phyloP scores from a whole-genome alignment of 805 yeast species.

The Metschnikowia drakensbergensis region DNA sequence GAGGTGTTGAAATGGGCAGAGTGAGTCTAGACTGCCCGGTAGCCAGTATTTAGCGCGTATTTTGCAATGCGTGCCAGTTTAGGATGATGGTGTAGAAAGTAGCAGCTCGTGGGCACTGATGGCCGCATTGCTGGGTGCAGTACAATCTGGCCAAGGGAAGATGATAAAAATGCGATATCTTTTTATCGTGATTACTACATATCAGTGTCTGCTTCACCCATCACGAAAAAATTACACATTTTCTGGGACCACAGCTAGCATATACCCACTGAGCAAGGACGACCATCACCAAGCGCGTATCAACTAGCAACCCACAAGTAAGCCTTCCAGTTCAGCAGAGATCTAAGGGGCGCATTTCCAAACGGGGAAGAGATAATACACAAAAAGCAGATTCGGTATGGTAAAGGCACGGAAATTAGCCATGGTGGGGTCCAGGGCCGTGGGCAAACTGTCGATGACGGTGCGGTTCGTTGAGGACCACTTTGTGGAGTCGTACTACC shows the following conservation, averaged over 20 bases:
- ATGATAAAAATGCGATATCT: constrained; percentile 1
- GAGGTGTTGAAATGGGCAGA: constrained; percentile 53
- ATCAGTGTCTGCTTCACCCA: neutral
- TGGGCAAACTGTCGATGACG: constrained; percentile 82
- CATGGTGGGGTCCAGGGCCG: constrained; percentile 83
- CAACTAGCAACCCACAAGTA: too few relatives aligned
- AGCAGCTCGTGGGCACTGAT: neutral
- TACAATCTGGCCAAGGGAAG: constrained; percentile 1
- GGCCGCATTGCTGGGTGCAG: neutral
- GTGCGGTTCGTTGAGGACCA: constrained; percentile 85
- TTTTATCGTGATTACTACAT: constrained; percentile 1
- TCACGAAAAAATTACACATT: too few relatives aligned
- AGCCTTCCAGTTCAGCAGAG: too few relatives aligned
- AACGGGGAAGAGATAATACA: neutral
- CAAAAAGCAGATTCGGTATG: constrained; percentile 18
- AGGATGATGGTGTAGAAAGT: neutral
- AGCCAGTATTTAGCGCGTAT: neutral
- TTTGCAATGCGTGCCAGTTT: too few relatives aligned
- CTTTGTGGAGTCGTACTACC: constrained; percentile 84
- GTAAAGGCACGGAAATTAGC: constrained; percentile 70
- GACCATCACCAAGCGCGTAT: too few relatives aligned
- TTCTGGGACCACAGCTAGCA: too few relatives aligned
- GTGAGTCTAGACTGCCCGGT: neutral
- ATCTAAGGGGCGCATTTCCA: too few relatives aligned
- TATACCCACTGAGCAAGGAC: too few relatives aligned